Evolutionary conservation across 2,329 filamentous ascomycete genomes (phyloP).

Genomic region (Diaporthe citri): DNA sequence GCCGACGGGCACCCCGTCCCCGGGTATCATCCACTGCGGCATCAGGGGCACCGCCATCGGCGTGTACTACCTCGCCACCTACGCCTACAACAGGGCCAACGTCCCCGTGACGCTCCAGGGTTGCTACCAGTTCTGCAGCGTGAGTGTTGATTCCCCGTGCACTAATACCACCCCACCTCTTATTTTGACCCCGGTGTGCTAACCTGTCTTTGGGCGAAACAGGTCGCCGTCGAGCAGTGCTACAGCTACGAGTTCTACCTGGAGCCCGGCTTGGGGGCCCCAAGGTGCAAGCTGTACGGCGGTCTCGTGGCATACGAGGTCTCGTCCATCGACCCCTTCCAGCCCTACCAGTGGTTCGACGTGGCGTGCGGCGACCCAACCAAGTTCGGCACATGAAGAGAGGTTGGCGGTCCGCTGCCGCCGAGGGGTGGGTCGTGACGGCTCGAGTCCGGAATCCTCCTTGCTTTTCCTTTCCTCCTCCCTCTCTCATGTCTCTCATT

Average conservation of each 20-base stretch:
- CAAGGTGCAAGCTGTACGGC: constrained; percentile 54
- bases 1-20: constrained; percentile 49
- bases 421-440: not conserved
- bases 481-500: not conserved
- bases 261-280: constrained; percentile 47
- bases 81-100: constrained; percentile 50
- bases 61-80: constrained; percentile 55
- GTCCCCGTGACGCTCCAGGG: constrained; percentile 54
- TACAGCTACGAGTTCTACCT: constrained; percentile 53
- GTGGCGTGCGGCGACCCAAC: constrained; percentile 52
- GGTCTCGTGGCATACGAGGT: constrained; percentile 49
- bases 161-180: not conserved
- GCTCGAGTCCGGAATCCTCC: not conserved
- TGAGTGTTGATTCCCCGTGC: constrained; percentile 42
- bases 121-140: constrained; percentile 58
- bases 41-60: constrained; percentile 53
- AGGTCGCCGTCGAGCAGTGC: constrained; percentile 48
- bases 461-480: not conserved
- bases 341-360: constrained; percentile 52
- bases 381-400: not conserved
- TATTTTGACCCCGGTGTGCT: not conserved
- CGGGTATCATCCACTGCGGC: constrained; percentile 52
- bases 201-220: not conserved
- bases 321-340: constrained; percentile 46
- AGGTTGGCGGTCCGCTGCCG: not conserved